Evolutionary conservation across 495 filamentous ascomycete species (phyloP), one percentile per base, ranked within the genome.

Genomic region (Xylona heveae): DNA sequence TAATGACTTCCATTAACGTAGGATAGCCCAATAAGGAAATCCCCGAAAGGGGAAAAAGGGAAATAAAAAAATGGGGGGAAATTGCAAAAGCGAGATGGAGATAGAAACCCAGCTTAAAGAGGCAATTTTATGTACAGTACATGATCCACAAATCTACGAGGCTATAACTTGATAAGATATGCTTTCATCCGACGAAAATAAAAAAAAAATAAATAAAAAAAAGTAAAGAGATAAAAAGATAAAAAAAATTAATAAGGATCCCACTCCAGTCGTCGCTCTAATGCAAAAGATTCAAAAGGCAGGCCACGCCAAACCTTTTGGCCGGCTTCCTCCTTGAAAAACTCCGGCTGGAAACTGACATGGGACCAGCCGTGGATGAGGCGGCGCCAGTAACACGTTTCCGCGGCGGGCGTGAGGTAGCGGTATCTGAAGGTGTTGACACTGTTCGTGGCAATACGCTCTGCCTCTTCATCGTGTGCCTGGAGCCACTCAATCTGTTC

Each of bases 341-440:
- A 30, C 17, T 16, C 9, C n/a, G 31, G 31, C 31, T 34, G 15
- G 16, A 34, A 34, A n/a, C n/a, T 51, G 5, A 61, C 57, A 9
- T 41, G 42, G 2, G 51, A 55, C 54, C 63, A 74, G 19, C 43
- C 46, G 14, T 45, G 43, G 3, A 74, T 42, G 46, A 74, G 38
- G 29, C 53, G 40, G 14, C 68, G 52, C 68, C 69, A 73, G 40
- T 73, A 71, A 33, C 66, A 73, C 2, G 61, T 53, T 44, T 68
- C 61, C 0, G 67, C 68, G 6, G 70, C 67, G 0, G 64, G 63
- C 12, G 68, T 71, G 19, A 68, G 48, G 41, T 71, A 71, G 6
- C 66, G 53, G 37, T 71, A 64, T 3, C 66, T 43, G 41, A 74
- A 72, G 12, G 53, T 60, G 24, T 42, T 42, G 5, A 64, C 59